phyloP scores from a whole-genome alignment of 225 moss, liverwort and hornwort species.

The Polytrichum formosum region DNA sequence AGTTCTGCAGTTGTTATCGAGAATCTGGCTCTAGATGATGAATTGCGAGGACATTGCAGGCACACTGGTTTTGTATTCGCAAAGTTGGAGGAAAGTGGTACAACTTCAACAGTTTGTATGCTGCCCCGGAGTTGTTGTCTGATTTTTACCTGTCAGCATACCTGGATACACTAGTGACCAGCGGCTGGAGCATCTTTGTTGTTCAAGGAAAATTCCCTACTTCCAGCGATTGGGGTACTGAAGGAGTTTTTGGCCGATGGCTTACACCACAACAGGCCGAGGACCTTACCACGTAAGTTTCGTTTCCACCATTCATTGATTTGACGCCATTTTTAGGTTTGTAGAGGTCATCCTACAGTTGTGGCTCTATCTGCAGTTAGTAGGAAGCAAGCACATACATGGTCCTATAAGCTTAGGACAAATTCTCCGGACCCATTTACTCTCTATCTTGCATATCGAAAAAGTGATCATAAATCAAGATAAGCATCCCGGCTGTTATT shows the following conservation, averaged over 20 bases:
- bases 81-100: conserved; percentile 63
- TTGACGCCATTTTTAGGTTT: too few relatives aligned
- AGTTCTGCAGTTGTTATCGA: too few relatives aligned
- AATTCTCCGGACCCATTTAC: too few relatives aligned
- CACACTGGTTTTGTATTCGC: conserved; percentile 68
- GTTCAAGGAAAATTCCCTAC: conserved; percentile 51
- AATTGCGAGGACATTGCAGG: conserved; percentile 27
- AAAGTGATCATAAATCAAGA: too few relatives aligned
- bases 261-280: conserved; percentile 55
- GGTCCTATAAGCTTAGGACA: background rate
- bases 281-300: conserved; percentile 36
- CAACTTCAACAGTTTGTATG: conserved; percentile 70
- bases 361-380: too few relatives aligned
- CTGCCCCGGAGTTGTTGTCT: conserved; percentile 55
- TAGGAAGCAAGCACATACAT: too few relatives aligned
- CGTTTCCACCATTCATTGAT: background rate
- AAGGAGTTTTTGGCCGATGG: conserved; percentile 53
- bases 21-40: too few relatives aligned
- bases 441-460: too few relatives aligned
- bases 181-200: conserved; percentile 69
- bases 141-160: conserved; percentile 68
- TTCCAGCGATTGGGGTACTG: conserved; percentile 40
- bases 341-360: too few relatives aligned
- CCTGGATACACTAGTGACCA: conserved; percentile 53
- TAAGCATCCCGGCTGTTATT: too few relatives aligned